Evolutionary conservation across 176 grass and related monocot genomes (phyloP).

Genomic region (Oryza punctata): DNA sequence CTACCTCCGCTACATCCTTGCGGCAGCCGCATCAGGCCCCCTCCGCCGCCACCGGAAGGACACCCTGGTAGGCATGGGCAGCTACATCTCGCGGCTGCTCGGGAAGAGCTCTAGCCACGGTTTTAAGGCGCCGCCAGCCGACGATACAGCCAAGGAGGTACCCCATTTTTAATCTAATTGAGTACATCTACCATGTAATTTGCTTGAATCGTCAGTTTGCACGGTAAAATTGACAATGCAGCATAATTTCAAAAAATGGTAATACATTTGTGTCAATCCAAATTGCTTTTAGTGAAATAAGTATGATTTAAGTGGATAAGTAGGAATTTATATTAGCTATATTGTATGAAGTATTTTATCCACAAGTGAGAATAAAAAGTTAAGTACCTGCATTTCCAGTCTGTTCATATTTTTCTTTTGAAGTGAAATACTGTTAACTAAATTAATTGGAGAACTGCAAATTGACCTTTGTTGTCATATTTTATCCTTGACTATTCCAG

Average conservation of each 20-base stretch:
- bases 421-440: not conserved
- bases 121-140: not conserved
- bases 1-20: constrained; percentile 34
- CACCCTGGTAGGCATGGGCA: constrained; percentile 40
- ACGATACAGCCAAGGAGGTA: constrained; percentile 18
- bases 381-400: not conserved
- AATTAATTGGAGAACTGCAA: not conserved
- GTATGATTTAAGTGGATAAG: not conserved
- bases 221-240: not conserved
- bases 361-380: not conserved
- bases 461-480: not conserved
- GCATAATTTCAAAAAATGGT: not conserved
- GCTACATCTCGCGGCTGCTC: not conserved
- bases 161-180: not conserved
- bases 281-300: not conserved
- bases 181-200: constrained; percentile 1
- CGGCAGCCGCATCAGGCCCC: not conserved
- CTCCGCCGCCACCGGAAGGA: constrained; percentile 18
- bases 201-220: not conserved
- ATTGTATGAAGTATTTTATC: not conserved
- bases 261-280: not conserved
- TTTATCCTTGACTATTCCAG: constrained; percentile 44
- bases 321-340: not conserved
- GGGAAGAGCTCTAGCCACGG: constrained; percentile 11
- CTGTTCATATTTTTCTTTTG: not conserved